Percentiles rank a stretch among this genome's conserved stretches.
These are phyloP conservation scores for Globisporangium lucens DNA, from an alignment of 352 stramenopile genomes.

Conservation along the genomic window DNA sequence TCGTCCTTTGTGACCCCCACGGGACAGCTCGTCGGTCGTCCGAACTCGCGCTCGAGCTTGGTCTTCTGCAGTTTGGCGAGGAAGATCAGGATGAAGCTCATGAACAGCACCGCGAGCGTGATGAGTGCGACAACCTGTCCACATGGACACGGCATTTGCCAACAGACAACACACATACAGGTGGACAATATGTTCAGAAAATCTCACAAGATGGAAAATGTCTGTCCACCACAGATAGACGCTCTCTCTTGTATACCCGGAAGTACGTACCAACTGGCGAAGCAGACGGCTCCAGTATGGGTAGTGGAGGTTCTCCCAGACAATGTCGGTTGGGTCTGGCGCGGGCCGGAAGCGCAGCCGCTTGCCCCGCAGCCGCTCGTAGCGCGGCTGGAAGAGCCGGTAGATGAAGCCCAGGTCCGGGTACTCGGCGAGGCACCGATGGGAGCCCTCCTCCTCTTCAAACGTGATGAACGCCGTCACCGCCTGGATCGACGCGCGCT, in stretches of 20 bases:
- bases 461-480: slow-evolving; percentile 85
- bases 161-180: not conserved
- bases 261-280: slow-evolving; percentile 47
- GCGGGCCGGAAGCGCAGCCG: slow-evolving; percentile 65
- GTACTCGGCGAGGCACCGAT: slow-evolving; percentile 78
- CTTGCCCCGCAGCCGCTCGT: slow-evolving; percentile 70
- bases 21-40: slow-evolving; percentile 58
- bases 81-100: slow-evolving; percentile 78
- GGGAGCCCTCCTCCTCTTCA: slow-evolving; percentile 76
- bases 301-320: slow-evolving; percentile 83
- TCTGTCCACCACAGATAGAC: not conserved
- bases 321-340: slow-evolving; percentile 78
- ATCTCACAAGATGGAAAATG: not conserved
- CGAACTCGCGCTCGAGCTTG: slow-evolving; percentile 68
- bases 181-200: not conserved
- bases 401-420: slow-evolving; percentile 70
- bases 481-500: slow-evolving; percentile 32
- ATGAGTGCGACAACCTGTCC: slow-evolving; percentile 58
- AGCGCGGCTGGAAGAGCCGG: slow-evolving; percentile 61
- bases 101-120: slow-evolving; percentile 60
- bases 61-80: slow-evolving; percentile 71
- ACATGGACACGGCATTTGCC: not conserved
- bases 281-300: slow-evolving; percentile 53
- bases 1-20: slow-evolving; percentile 49
- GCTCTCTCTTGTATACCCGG: not conserved